phyloP scores from a whole-genome alignment of 768 basidiomycete species.

The Boletus pseudo-olivaceus region DNA sequence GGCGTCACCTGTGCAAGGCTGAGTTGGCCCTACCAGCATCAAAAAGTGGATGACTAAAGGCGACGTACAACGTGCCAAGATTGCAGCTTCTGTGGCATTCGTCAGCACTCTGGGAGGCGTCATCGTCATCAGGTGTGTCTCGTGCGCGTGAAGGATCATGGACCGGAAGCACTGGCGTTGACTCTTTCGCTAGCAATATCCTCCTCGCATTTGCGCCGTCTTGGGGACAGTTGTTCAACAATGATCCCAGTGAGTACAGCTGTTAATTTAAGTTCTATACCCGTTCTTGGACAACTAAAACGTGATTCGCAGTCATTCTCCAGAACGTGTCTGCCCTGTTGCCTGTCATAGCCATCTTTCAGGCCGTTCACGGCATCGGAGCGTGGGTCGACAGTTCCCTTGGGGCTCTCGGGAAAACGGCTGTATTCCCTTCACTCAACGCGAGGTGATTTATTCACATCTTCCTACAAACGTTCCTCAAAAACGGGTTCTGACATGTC shows the following conservation, averaged over 20 bases:
- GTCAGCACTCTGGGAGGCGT: constrained; percentile 12
- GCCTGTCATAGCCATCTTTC: constrained; percentile 37
- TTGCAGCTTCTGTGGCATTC: constrained; percentile 17
- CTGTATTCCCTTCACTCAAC: constrained; percentile 20
- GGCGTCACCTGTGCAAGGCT: background rate
- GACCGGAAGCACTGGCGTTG: background rate
- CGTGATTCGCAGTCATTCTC: constrained; percentile 35
- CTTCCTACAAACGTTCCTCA: too few species aligned
- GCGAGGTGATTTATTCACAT: constrained; percentile 14
- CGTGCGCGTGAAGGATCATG: background rate
- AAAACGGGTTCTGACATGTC: background rate
- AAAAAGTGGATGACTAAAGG: constrained; percentile 22
- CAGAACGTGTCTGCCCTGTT: constrained; percentile 48
- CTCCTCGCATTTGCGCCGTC: constrained; percentile 43
- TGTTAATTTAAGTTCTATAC: background rate
- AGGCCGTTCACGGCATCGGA: constrained; percentile 21
- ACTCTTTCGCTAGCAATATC: constrained; percentile 29
- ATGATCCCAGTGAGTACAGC: constrained; percentile 38
- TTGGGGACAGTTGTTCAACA: constrained; percentile 62
- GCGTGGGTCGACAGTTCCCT: constrained; percentile 19
- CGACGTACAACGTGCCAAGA: constrained; percentile 15
- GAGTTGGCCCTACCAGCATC: constrained; percentile 8
- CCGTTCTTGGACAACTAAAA: background rate
- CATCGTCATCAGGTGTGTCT: constrained; percentile 10
- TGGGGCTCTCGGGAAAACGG: constrained; percentile 17